These are phyloP conservation scores for Fusarium algeriense DNA, from an alignment of 2,329 filamentous ascomycete species.

Conservation along the genomic window DNA sequence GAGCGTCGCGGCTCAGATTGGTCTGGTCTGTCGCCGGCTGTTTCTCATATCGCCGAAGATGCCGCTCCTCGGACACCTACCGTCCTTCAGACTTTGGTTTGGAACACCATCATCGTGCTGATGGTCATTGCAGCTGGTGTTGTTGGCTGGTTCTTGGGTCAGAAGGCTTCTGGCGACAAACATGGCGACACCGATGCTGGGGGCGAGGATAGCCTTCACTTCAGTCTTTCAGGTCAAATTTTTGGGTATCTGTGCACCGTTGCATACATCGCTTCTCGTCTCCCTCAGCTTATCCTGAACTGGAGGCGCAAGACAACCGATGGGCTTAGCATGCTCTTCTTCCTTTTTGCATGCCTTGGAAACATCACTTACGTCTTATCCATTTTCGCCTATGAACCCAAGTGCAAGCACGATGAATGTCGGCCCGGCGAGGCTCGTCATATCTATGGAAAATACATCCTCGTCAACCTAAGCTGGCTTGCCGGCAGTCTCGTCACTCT, in stretches of 20 bases:
- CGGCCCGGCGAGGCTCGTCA: constrained; percentile 70
- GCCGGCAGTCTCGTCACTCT: constrained; percentile 90
- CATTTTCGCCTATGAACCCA: constrained; percentile 89
- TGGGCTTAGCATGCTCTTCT: constrained; percentile 93
- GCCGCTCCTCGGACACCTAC: constrained; percentile 64
- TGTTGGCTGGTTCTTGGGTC: constrained; percentile 83
- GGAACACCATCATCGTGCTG: constrained; percentile 80
- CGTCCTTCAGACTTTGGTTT: constrained; percentile 69
- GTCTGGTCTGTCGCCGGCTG: constrained; percentile 81
- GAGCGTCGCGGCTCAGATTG: constrained; percentile 67
- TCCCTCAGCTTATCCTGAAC: constrained; percentile 93
- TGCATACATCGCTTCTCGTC: constrained; percentile 87
- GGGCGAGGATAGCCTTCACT: constrained; percentile 66
- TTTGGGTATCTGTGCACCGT: constrained; percentile 94
- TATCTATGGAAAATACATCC: constrained; percentile 84
- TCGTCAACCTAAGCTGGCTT: constrained; percentile 92
- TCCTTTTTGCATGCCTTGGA: constrained; percentile 94
- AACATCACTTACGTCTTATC: constrained; percentile 94
- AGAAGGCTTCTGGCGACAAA: constrained; percentile 54
- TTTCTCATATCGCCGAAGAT: constrained; percentile 74
- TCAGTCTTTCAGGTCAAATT: constrained; percentile 85
- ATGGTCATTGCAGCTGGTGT: constrained; percentile 88
- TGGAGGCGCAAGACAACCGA: constrained; percentile 93
- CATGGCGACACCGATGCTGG: constrained; percentile 56
- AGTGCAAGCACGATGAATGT: constrained; percentile 71